Evolutionary conservation across 805 yeast species (phyloP), one percentile per base, ranked within the genome.

Genomic region (Saccharomycopsis sp.): DNA sequence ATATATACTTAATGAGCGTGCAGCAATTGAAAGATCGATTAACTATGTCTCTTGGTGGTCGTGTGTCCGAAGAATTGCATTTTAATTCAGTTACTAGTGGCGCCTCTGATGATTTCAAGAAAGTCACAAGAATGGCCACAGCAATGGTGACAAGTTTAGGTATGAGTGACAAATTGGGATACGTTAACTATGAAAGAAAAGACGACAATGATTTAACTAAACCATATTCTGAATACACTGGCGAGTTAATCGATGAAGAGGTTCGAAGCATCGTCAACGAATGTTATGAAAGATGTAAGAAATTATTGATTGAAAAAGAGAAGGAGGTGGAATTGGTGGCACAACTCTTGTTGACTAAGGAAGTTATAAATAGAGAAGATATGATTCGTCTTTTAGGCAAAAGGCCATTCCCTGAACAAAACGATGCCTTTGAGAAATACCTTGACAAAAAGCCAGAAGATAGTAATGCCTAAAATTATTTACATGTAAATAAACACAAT

Each of bases 11-110:
- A 55, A 72, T 85, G 45, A 75, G 87, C 24, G 78, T 80, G 38
- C 81, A 81, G 56, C 93, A 89, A 59, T 76, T 84, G 56, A 63
- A 64, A 53, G 90, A 89, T 62, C 71, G 94, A 53, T 88, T 89
- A 88, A 79, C 84, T n/a, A 89, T 89, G 90, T 81, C 96, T 0
- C 66, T 89, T 27, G 97, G 96, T 48, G 97, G 97, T 7, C 72
- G 96, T 56, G 95, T 86, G 2, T 78, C 89, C 47, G 97, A 89
- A 64, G 96, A 89, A 63, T 60, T 89, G 33, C 90, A 88, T 62
- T 89, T 88, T 61, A 75, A 75, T 35, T 75, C 88, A 1, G 96
- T 89, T 4, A 89, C 96, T 2, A 79, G 88, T 51, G 97, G 97
- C 48, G 96, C 94, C 0, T 77, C 83, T 36, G 96, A 88, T 61